A percentile compares a stretch with the other conserved stretches of the same genome.
Evolutionary conservation across 225 moss, liverwort and hornwort genomes (phyloP).

Genomic region (Straminergon stramineum): DNA sequence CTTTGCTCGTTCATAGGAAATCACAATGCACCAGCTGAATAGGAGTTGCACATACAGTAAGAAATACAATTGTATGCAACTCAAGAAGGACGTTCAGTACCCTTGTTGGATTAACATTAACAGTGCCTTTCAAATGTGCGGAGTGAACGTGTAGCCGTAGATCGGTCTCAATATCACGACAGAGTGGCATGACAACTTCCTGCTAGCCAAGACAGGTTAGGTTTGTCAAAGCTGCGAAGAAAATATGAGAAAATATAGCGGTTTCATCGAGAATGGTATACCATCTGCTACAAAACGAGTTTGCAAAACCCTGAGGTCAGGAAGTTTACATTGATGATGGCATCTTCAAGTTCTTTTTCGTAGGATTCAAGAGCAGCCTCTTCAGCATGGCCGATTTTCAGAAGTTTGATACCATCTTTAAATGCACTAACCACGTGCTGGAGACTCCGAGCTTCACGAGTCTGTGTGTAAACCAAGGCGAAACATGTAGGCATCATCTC

Average conservation of each 20-base stretch:
- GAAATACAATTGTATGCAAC: neutral
- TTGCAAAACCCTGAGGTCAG: neutral
- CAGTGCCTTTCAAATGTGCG: conserved; percentile 86
- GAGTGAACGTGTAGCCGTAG: conserved; percentile 95
- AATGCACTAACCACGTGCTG: conserved; percentile 83
- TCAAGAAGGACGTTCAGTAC: conserved; percentile 15
- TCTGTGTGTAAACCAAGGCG: conserved; percentile 60
- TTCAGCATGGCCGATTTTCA: conserved; percentile 67
- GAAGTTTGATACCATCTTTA: conserved; percentile 68
- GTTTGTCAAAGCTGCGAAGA: neutral
- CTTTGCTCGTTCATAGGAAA: neutral
- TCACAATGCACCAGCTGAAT: neutral
- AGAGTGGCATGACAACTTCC: conserved; percentile 83
- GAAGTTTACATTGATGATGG: conserved; percentile 54
- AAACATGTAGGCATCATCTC: conserved; percentile 92
- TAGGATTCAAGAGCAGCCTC: conserved; percentile 49
- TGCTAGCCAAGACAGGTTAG: conserved; percentile 19
- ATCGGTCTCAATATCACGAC: conserved; percentile 97
- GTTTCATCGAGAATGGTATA: neutral
- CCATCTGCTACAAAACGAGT: neutral
- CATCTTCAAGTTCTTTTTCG: conserved; percentile 81
- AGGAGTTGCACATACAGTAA: neutral
- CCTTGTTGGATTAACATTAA: conserved; percentile 88
- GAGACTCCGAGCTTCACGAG: conserved; percentile 76
- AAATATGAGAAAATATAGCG: neutral